Evolutionary conservation across 2,329 filamentous ascomycete genomes (phyloP).

Genomic region (Xylariaceae sp.): DNA sequence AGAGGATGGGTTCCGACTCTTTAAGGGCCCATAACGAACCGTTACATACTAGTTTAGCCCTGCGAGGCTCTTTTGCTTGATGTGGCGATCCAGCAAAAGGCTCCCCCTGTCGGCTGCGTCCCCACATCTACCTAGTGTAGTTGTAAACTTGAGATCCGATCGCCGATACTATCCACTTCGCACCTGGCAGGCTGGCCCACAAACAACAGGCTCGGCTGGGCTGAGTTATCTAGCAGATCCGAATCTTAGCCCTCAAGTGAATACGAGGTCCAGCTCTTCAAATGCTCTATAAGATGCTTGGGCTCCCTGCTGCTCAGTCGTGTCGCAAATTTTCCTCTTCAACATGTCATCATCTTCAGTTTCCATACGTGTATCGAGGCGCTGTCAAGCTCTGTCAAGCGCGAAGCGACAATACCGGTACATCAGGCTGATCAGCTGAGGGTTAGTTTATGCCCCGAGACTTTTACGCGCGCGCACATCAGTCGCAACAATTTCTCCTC

Average conservation of each 20-base stretch:
- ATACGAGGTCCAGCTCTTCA: conserved; percentile 15
- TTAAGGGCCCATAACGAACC: conserved; percentile 32
- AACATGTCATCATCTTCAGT: neutral
- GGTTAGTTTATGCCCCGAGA: neutral
- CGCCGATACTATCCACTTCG: neutral
- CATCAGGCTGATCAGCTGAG: neutral
- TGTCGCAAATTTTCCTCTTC: neutral
- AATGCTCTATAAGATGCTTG: conserved; percentile 7
- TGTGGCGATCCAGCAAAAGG: neutral
- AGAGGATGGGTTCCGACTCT: conserved; percentile 51
- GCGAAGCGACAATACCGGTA: neutral
- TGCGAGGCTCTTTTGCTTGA: neutral
- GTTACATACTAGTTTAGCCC: neutral
- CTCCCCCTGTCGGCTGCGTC: neutral
- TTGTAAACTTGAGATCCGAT: conserved; percentile 15
- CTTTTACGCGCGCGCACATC: neutral
- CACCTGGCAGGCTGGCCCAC: too few species aligned
- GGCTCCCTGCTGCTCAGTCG: neutral
- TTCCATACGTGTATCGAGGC: neutral
- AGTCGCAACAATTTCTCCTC: neutral
- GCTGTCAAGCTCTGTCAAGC: neutral
- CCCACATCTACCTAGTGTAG: neutral
- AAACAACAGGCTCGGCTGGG: neutral
- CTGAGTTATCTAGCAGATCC: conserved; percentile 9
- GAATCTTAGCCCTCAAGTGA: conserved; percentile 3